Percentiles rank a stretch among this genome's conserved stretches.
phyloP scores from a whole-genome alignment of 306 rosid species.

The Begonia fuchsioides region DNA sequence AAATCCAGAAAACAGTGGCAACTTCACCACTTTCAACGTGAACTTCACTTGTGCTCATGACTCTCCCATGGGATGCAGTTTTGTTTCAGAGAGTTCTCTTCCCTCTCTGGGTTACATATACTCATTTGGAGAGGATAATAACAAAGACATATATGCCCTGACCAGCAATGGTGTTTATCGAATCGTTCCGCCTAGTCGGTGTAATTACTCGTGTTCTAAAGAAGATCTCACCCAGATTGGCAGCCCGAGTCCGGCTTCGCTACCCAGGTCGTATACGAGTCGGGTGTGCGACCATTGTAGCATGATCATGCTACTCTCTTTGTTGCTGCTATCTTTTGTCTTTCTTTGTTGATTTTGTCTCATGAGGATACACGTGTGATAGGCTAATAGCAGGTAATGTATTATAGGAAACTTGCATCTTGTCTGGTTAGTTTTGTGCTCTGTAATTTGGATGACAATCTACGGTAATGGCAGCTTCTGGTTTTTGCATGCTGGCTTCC shows the following conservation, averaged over 20 bases:
- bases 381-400: no score
- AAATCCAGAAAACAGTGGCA: conserved; percentile 65
- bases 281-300: conserved; percentile 13
- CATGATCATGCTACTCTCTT: conserved; percentile 11
- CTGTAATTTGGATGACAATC: no score
- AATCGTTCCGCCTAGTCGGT: conserved; percentile 66
- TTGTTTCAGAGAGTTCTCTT: conserved; percentile 38
- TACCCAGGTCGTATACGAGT: conserved; percentile 17
- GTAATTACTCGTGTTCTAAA: conserved; percentile 45
- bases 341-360: no score
- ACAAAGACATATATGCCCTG: conserved; percentile 47
- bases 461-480: no score
- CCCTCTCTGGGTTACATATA: conserved; percentile 49
- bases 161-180: conserved; percentile 65
- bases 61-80: conserved; percentile 45
- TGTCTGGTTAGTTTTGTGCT: no score
- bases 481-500: no score
- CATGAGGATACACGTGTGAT: no score
- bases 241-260: conserved; percentile 15
- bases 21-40: conserved; percentile 34
- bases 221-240: conserved; percentile 35
- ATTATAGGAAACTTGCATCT: no score
- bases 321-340: conserved; percentile 9
- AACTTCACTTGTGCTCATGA: conserved; percentile 58
- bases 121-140: conserved; percentile 77